phyloP scores from a whole-genome alignment of 2,329 filamentous ascomycete genomes.

The Penicillium palitans region DNA sequence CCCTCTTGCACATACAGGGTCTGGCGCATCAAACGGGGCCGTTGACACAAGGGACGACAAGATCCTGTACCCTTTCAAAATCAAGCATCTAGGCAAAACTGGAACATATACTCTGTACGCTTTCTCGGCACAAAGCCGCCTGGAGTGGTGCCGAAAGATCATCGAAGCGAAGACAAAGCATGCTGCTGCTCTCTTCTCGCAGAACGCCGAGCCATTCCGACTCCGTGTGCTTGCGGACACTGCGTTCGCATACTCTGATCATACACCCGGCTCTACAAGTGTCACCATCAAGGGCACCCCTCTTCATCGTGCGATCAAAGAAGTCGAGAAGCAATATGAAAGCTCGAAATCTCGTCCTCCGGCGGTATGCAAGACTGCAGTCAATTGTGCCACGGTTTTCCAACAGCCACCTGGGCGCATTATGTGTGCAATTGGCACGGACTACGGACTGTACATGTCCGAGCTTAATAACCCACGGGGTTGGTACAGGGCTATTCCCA shows the following conservation, averaged over 20 bases:
- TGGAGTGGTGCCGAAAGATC: constrained; percentile 92
- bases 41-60: constrained; percentile 69
- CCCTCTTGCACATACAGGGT: constrained; percentile 62
- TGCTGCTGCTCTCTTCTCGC: constrained; percentile 80
- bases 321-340: constrained; percentile 75
- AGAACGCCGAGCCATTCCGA: constrained; percentile 94
- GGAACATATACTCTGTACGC: constrained; percentile 92
- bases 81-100: constrained; percentile 87
- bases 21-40: constrained; percentile 60
- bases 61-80: constrained; percentile 87
- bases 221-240: constrained; percentile 89
- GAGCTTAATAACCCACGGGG: constrained; percentile 86
- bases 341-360: constrained; percentile 64
- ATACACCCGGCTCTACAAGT: constrained; percentile 60
- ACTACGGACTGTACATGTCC: constrained; percentile 88
- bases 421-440: constrained; percentile 91
- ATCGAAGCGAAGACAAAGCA: constrained; percentile 93
- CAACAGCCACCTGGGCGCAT: constrained; percentile 74
- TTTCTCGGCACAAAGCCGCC: constrained; percentile 68
- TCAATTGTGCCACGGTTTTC: constrained; percentile 93
- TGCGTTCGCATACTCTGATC: constrained; percentile 61
- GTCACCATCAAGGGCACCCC: constrained; percentile 88
- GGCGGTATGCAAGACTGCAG: constrained; percentile 78
- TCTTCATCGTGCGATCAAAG: constrained; percentile 83
- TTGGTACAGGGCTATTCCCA: constrained; percentile 82